Evolutionary conservation across 305 asterid genomes (phyloP), one percentile per base, ranked within the genome.

Genomic region (Fraxinus angustifolia): DNA sequence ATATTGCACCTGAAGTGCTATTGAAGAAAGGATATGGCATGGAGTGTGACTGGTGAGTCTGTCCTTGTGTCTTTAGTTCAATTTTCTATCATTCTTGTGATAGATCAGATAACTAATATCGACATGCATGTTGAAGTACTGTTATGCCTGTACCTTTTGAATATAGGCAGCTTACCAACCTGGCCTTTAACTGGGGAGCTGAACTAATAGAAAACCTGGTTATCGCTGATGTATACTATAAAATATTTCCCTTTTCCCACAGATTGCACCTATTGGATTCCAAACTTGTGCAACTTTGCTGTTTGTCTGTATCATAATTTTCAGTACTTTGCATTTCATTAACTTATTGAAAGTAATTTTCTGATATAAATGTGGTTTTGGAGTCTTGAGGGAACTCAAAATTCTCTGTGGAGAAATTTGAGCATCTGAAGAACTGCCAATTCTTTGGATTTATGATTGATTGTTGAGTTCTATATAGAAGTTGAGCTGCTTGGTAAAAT

Each of bases 11-110:
- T 0, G 85, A 82, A 76, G 85, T 82, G 31, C 75, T 82, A 21
- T 35, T 82, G 79, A 82, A 82, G 82, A 82, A 82, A 48, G 85
- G 85, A 58, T 82, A 82, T 78, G 85, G 85, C 76, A 82, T 82
- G 85, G 85, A 82, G 67, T 82, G 85, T 73, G 85, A 82, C 80
- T 82, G 85, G 85, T 82, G 26, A 56, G 85, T 36, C 38, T 16
- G 58, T 21, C 28, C 70, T 60, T 8, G 28, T 60, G 21, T 33
- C 53, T 40, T 28, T 68, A 26, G 60, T 42, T 65, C 58, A 19
- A 40, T 36, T 77, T 53, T 36, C 73, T 23, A 26, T 65, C 8
- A 26, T 60, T 65, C 73, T 10, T 5, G 73, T 26, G 73, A 65
- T 4, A 65, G 34, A 11, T 11, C 34, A 65, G 35, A 65, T 23